Evolutionary conservation across 176 grass and related monocot species (phyloP), one percentile per base, ranked within the genome.

Genomic region (Urochloa ruziziensis): DNA sequence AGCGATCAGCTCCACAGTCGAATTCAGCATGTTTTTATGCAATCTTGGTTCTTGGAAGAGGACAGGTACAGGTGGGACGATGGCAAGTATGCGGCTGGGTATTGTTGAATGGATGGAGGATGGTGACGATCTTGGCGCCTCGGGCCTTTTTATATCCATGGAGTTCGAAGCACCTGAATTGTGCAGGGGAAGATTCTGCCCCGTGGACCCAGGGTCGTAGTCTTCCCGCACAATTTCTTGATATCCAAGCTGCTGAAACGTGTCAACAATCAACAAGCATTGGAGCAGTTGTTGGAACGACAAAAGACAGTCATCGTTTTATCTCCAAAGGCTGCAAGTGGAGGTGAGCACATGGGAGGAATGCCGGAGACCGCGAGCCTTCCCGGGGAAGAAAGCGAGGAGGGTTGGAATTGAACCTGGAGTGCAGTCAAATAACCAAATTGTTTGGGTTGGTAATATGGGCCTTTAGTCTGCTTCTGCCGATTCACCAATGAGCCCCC

Each of bases 141-240:
- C 1, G 74, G 4, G 42, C 27, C 28, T 65, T 73, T 73, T 21
- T 21, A 53, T 49, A 49, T 49, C 4, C 27, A 15, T 14, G 18
- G 19, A 27, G 19, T 36, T 68, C 39, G 37, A 44, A 58, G 42
- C 15, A 21, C 43, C 69, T 13, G 6, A 65, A 72, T 54, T 64
- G 86, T 83, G 80, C 47, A 12, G 66, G 36, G 44, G 21, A 88
- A 88, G 74, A 73, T 62, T 78, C 25, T 71, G 43, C 79, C 16
- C 51, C n/a, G 10, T 58, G 19, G 29, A 34, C 19, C 4, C 30
- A 2, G 3, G 46, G 0, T 32, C 8, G 27, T 5, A 3, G 47
- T 21, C 30, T n/a, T 42, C 23, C 52, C 13, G 23, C 53, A 15
- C 7, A 42, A 60, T 77, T 58, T 10, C 54, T 77, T 78, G 75